phyloP scores from a whole-genome alignment of 768 basidiomycete species.

The Ramaria rubella region DNA sequence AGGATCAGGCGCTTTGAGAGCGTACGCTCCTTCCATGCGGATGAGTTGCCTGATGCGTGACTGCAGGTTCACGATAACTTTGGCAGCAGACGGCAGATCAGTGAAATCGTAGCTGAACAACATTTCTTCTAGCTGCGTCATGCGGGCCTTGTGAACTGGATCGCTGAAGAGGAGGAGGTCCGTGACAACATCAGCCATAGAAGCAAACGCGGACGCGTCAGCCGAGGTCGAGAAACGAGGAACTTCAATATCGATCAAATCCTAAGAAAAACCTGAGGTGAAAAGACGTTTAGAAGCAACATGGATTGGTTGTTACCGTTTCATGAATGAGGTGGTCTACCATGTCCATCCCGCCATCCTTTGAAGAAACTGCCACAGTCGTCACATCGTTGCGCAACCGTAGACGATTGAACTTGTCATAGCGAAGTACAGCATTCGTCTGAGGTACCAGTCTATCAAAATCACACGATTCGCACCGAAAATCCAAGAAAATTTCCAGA shows the following conservation, averaged over 20 bases:
- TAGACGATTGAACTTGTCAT: conserved; percentile 93
- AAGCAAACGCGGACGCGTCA: conserved; percentile 72
- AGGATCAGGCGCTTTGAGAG: conserved; percentile 27
- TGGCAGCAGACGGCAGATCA: conserved; percentile 62
- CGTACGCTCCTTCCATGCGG: conserved; percentile 29
- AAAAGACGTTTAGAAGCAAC: not conserved
- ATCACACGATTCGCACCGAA: conserved; percentile 68
- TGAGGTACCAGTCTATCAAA: conserved; percentile 90
- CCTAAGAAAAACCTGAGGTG: conserved; percentile 39
- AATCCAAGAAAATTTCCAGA: conserved; percentile 85
- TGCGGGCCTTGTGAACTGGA: conserved; percentile 68
- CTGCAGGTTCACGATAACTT: conserved; percentile 68
- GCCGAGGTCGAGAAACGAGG: conserved; percentile 86
- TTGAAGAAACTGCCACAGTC: conserved; percentile 36
- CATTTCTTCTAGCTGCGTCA: conserved; percentile 74
- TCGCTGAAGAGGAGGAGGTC: conserved; percentile 88
- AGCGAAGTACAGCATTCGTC: conserved; percentile 76
- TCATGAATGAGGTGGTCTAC: conserved; percentile 55
- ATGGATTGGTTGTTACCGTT: conserved; percentile 38
- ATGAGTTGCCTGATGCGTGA: conserved; percentile 52
- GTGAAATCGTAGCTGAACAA: conserved; percentile 87
- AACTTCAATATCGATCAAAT: conserved; percentile 73
- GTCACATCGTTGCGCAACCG: conserved; percentile 70
- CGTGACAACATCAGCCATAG: conserved; percentile 81
- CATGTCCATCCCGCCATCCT: conserved; percentile 26